Conservation (phyloP, 2,329 filamentous ascomycete species). For the Nothophoma quercina region DNA sequence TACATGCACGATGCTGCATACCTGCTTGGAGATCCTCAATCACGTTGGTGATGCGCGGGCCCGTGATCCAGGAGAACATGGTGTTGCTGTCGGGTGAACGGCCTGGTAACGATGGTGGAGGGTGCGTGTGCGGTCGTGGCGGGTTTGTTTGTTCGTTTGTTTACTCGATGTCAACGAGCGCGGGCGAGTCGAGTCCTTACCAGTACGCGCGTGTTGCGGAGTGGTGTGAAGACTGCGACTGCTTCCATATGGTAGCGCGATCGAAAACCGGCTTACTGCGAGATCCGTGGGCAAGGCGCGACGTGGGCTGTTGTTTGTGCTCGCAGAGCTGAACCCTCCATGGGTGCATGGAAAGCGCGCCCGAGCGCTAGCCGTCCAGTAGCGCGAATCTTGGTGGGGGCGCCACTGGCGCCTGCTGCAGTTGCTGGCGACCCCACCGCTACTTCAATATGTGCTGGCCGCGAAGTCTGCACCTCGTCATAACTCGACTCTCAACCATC, state of each 20-base stretch:
- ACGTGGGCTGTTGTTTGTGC: conserved; percentile 24
- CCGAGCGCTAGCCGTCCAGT: conserved; percentile 21
- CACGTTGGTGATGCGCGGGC: conserved; percentile 47
- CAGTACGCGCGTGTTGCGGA: neutral
- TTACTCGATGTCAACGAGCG: conserved; percentile 38
- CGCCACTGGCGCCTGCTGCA: too few species aligned
- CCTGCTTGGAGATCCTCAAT: conserved; percentile 48
- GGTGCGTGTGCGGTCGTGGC: conserved; percentile 14
- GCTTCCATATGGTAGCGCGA: conserved; percentile 13
- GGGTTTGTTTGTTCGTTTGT: conserved; percentile 46
- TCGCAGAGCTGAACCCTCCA: conserved; percentile 12
- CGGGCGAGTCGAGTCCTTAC: conserved; percentile 9
- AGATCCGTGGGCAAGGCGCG: conserved; percentile 4
- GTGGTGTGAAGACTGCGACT: neutral
- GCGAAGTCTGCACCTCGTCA: conserved; percentile 32
- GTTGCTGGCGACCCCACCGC: conserved; percentile 32
- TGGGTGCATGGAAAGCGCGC: conserved; percentile 30
- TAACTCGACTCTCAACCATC: conserved; percentile 21
- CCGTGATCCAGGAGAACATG: conserved; percentile 52
- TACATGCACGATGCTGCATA: conserved; percentile 14
- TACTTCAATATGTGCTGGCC: conserved; percentile 35
- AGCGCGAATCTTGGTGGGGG: conserved; percentile 30
- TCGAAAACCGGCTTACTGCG: neutral
- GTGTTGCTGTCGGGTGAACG: neutral
- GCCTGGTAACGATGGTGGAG: conserved; percentile 7